Base-by-base conservation (phyloP, 2,329 filamentous ascomycete species). In the Exophiala sideris region DNA sequence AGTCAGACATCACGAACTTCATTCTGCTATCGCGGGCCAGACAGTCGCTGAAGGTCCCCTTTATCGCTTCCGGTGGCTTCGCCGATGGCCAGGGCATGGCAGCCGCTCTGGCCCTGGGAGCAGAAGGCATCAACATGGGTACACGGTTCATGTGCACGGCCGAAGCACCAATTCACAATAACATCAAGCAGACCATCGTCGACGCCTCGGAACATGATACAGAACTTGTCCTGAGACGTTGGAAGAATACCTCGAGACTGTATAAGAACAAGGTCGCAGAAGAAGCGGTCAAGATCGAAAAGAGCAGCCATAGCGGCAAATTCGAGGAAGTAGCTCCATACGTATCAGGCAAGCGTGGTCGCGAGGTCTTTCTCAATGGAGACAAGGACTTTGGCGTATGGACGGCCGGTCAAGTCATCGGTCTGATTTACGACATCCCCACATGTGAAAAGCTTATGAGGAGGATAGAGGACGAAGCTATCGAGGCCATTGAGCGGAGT, bases 81-180 rank as follows among this genome's bases (percentile, higher is more conserved):
- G 92, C 91, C 10, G 94, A 99, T 70, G 94, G 94, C 0, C 84
- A 95, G 66, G 94, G 94, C 3, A 81, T 99, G 16, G 94, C 94
- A 1, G 94, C 92, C 2, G 94, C 94, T 6, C 77, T 99, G 64
- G 86, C 87, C 38, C 81, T 99, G 10, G 94, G 94, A 34, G 94
- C 94, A 0, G 89, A 89, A 70, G 94, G 94, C 59, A 86, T 97
- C 75, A 99, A 99, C 75, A 99, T 99, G 94, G 94, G 94, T 54
- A 99, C 94, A 8, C 80, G 94, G 39, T 99, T 97, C 77, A 95
- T 99, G 89, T 92, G 88, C 76, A 97, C 94, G 0, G 79, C 92
- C 41, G 94, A 97, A 73, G 86, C 91, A 12, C 94, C 94, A 1
- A 88, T 99, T 60, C 94, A 99, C 74, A 70, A 83, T 45, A 95